Conservation (phyloP, 2,329 filamentous ascomycete species). For the Ilyonectria robusta region DNA sequence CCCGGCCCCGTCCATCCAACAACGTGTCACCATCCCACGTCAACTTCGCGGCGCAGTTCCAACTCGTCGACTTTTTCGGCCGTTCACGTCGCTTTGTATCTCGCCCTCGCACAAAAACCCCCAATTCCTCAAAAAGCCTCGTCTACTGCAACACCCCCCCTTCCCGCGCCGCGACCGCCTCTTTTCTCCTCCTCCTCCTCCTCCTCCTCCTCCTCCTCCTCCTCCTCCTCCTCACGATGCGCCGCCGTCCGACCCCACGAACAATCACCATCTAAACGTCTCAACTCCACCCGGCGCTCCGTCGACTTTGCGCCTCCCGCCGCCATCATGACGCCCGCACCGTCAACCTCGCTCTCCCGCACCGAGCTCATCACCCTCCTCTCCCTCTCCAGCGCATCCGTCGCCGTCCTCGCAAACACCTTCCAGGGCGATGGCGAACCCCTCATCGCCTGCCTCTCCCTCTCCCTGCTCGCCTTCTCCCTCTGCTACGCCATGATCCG, state of each 20-base stretch:
- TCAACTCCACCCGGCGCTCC: neutral
- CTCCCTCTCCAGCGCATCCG: slow-evolving; percentile 76
- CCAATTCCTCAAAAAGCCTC: neutral
- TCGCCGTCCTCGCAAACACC: slow-evolving; percentile 83
- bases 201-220: neutral
- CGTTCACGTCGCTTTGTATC: slow-evolving; percentile 2
- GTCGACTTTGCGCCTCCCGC: slow-evolving; percentile 8
- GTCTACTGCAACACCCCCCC: neutral
- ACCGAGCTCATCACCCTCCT: slow-evolving; percentile 70
- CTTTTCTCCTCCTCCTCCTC: neutral
- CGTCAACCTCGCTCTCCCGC: slow-evolving; percentile 60
- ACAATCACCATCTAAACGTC: slow-evolving; percentile 9
- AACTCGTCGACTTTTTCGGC: slow-evolving; percentile 5
- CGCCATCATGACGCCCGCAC: slow-evolving; percentile 49
- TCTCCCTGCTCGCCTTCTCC: slow-evolving; percentile 87
- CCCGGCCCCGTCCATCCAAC: slow-evolving; percentile 10
- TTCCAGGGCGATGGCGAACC: slow-evolving; percentile 90
- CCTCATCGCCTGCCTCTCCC: slow-evolving; percentile 87
- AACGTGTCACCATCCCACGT: slow-evolving; percentile 30
- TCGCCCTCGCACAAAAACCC: slow-evolving; percentile 10
- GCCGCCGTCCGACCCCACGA: neutral
- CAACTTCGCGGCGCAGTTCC: slow-evolving; percentile 9
- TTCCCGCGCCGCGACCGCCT: neutral
- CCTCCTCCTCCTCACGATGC: neutral
- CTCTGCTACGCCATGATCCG: slow-evolving; percentile 88